Base-by-base conservation (phyloP, 768 basidiomycete species). In the Hysterangium stoloniferum region DNA sequence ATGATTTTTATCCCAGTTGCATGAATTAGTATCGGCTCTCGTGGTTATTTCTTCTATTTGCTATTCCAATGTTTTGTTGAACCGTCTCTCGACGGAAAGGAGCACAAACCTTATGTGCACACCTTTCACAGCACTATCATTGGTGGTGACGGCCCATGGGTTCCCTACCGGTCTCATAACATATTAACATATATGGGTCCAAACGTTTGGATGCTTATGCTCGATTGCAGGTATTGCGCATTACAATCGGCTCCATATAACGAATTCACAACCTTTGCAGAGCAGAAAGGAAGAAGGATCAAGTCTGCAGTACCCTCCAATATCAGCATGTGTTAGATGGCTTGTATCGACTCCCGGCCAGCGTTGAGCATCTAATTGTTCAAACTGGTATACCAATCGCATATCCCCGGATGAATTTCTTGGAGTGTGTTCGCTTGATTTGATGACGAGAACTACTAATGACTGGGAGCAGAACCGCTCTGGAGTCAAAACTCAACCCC, bases 341-440 rank as follows among this genome's bases (percentile, higher is more conserved):
- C 29, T 61, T 96, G 37, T 61, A 68, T 28, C 64, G 68, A 49
- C 59, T 95, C 17, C 89, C 93, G 4, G 53, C 65, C 2, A 67
- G 68, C 1, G 79, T 91, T 6, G 80, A 95, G 56, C 96, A 98
- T 62, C 61, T 99, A 11, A 72, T 95, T 31, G 68, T 98, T 35
- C 86, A 88, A 57, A 61, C 93, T 20, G 94, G 94, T 77, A 60
- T 88, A 47, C 86, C 86, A 0, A 84, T 92, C 54, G 90, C 90
- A 4, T 98, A 98, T 62, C 95, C 95, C 27, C 84, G 94, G 45
- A 82, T 93, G 81, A 86, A 88, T 2, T 93, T 95, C 64, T 68
- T 96, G 55, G 95, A 74, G 56, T 65, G 17, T n/a, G 8, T 25
- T 17, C 36, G 29, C 29, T 13, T 25, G 32, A 4, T 12, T 31